phyloP scores from a whole-genome alignment of 1,284 basidiomycete genomes.

The Lentinula novae-zelandiae region DNA sequence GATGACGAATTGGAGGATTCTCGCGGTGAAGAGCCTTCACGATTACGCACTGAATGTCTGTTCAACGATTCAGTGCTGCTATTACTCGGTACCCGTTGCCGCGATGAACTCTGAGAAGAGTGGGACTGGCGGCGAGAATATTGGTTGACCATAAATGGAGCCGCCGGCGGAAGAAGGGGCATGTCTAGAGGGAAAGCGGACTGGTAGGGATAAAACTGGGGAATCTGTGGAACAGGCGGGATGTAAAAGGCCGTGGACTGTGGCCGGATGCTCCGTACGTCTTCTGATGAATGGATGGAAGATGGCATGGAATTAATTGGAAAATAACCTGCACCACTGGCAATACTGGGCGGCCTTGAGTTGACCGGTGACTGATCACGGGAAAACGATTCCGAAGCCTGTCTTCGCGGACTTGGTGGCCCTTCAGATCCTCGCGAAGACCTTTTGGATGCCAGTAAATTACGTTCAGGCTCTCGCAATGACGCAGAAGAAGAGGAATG shows the following conservation, averaged over 20 bases:
- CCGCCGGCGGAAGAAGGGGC: conserved; percentile 68
- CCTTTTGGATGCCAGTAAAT: conserved; percentile 33
- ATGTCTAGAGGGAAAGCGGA: conserved; percentile 38
- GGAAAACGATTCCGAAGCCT: conserved; percentile 37
- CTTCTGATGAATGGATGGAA: conserved; percentile 52
- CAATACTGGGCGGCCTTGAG: conserved; percentile 45
- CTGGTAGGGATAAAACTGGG: conserved; percentile 15
- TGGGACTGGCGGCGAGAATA: conserved; percentile 26
- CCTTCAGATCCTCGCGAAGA: conserved; percentile 37
- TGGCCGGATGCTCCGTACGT: conserved; percentile 43
- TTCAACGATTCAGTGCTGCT: conserved; percentile 18
- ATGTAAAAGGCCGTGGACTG: conserved; percentile 36
- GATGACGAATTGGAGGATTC: conserved; percentile 10
- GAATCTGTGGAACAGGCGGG: conserved; percentile 25
- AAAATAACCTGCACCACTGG: conserved; percentile 13
- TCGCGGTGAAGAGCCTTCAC: conserved; percentile 10
- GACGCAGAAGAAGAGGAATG: conserved; percentile 32
- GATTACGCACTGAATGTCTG: conserved; percentile 7
- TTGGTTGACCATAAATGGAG: conserved; percentile 71
- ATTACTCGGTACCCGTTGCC: conserved; percentile 18
- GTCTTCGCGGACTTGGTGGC: conserved; percentile 34
- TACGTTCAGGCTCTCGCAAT: conserved; percentile 41
- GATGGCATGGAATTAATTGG: conserved; percentile 41
- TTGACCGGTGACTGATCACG: conserved; percentile 41
- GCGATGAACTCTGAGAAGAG: conserved; percentile 18